Evolutionary conservation across 345 rosid genomes (phyloP).

Genomic region (Bruguiera gymnorhiza): DNA sequence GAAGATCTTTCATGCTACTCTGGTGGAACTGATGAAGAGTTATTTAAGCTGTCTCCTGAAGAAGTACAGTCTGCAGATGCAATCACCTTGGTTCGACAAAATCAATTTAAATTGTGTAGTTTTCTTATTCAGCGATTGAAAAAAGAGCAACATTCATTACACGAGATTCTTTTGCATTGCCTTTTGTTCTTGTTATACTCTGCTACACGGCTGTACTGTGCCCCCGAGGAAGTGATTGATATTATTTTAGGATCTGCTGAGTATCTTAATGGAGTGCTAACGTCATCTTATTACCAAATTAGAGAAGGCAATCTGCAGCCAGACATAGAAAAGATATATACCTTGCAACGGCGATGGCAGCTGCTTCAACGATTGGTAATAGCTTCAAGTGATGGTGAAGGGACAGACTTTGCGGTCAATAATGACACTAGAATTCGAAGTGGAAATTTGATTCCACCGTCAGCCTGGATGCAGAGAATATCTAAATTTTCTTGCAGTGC

Average conservation of each 20-base stretch:
- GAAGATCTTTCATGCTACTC: constrained; percentile 25
- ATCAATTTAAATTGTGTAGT: constrained; percentile 57
- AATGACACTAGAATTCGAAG: constrained; percentile 28
- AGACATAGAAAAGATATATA: constrained; percentile 41
- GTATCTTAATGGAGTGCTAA: constrained; percentile 50
- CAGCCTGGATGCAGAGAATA: constrained; percentile 67
- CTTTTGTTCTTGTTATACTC: constrained; percentile 65
- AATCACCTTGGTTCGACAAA: constrained; percentile 72
- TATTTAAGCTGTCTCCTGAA: constrained; percentile 46
- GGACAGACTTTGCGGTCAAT: constrained; percentile 40
- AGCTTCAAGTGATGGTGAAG: constrained; percentile 62
- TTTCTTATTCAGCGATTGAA: constrained; percentile 57
- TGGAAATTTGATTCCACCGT: constrained; percentile 59
- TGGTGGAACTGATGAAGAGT: constrained; percentile 44
- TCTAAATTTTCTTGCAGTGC: constrained; percentile 52
- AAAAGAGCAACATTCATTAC: constrained; percentile 60
- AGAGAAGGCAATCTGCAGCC: constrained; percentile 46
- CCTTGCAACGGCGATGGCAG: constrained; percentile 56
- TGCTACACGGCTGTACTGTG: constrained; percentile 61
- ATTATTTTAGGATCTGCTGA: constrained; percentile 59
- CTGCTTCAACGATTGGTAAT: constrained; percentile 65
- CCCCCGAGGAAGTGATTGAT: constrained; percentile 56
- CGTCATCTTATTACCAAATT: constrained; percentile 40
- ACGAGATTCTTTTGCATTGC: constrained; percentile 69
- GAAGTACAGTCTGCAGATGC: constrained; percentile 62